Conservation (phyloP, 208 protist genomes). For the Sergeia podlipaevii region DNA sequence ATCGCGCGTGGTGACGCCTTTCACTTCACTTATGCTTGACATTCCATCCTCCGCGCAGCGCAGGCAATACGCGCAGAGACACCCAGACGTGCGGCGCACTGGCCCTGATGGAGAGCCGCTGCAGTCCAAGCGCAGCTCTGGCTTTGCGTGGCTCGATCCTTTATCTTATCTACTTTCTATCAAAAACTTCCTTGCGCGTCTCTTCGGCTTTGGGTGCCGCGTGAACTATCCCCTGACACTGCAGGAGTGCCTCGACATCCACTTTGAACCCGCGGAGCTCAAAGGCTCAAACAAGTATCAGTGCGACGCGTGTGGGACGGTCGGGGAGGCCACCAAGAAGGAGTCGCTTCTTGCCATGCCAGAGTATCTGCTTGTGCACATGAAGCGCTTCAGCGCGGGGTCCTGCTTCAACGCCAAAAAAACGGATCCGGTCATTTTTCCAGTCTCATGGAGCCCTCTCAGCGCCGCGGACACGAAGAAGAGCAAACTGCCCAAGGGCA, state of each 20-base stretch:
- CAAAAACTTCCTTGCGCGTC: conserved; percentile 9
- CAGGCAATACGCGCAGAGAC: conserved; percentile 25
- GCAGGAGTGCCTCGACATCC: conserved; percentile 85
- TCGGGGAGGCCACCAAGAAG: conserved; percentile 73
- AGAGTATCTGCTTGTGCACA: conserved; percentile 81
- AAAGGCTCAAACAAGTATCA: conserved; percentile 70
- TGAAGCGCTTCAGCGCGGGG: conserved; percentile 85
- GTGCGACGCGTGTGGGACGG: conserved; percentile 63
- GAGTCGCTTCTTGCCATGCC: conserved; percentile 65
- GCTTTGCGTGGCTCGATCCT: conserved; percentile 56
- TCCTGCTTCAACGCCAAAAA: conserved; percentile 81
- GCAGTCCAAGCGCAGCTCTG: conserved; percentile 9
- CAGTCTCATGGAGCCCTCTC: conserved; percentile 56
- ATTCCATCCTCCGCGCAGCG: conserved; percentile 58
- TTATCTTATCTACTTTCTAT: conserved; percentile 25
- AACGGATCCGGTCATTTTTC: conserved; percentile 75
- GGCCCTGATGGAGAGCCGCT: conserved; percentile 18
- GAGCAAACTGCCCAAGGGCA: neutral
- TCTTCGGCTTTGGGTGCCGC: conserved; percentile 17
- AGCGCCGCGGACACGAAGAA: conserved; percentile 9
- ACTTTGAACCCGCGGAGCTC: conserved; percentile 73
- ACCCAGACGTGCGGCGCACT: conserved; percentile 48
- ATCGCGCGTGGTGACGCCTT: conserved; percentile 66
- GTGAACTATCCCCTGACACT: conserved; percentile 67
- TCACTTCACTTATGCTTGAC: conserved; percentile 72